phyloP scores from a whole-genome alignment of 257 asterid species.

The Gentiana dahurica region DNA sequence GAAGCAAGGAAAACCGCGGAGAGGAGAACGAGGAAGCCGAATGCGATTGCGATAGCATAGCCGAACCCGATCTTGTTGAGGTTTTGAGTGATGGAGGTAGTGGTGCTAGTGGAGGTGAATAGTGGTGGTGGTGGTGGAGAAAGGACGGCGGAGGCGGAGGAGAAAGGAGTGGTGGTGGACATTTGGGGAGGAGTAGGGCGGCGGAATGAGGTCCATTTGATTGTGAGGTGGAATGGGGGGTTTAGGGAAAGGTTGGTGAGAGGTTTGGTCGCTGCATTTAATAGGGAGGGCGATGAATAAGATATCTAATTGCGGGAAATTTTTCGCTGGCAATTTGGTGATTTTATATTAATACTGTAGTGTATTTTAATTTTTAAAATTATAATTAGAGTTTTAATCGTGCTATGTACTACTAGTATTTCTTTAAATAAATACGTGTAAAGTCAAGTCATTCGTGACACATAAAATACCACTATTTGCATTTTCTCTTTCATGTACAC shows the following conservation, averaged over 20 bases:
- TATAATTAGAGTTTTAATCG: too few relatives aligned
- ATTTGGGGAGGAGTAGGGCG: slow-evolving; percentile 19
- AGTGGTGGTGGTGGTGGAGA: slow-evolving; percentile 37
- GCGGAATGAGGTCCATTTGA: slow-evolving; percentile 25
- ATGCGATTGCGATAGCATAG: slow-evolving; percentile 66
- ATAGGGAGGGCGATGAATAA: slow-evolving; percentile 19
- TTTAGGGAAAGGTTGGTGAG: slow-evolving; percentile 31
- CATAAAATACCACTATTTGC: too few relatives aligned
- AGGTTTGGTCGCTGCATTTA: slow-evolving; percentile 54
- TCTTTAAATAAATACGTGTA: too few relatives aligned
- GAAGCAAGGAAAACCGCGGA: slow-evolving; percentile 60
- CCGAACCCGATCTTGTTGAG: slow-evolving; percentile 51
- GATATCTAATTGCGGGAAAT: too few relatives aligned
- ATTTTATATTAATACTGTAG: too few relatives aligned
- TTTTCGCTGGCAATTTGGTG: too few relatives aligned
- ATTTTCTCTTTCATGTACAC: too few relatives aligned
- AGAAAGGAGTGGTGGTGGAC: slow-evolving; percentile 35
- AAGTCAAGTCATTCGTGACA: too few relatives aligned
- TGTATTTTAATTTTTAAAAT: too few relatives aligned
- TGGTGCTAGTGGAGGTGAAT: slow-evolving; percentile 12
- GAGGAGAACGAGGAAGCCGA: slow-evolving; percentile 74
- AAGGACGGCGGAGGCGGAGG: slow-evolving; percentile 20
- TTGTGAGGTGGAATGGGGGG: slow-evolving; percentile 18
- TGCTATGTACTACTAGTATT: too few relatives aligned
- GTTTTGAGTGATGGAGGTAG: slow-evolving; percentile 12